Evolutionary conservation across 305 asterid genomes (phyloP).

Genomic region (Solanum chacoense): DNA sequence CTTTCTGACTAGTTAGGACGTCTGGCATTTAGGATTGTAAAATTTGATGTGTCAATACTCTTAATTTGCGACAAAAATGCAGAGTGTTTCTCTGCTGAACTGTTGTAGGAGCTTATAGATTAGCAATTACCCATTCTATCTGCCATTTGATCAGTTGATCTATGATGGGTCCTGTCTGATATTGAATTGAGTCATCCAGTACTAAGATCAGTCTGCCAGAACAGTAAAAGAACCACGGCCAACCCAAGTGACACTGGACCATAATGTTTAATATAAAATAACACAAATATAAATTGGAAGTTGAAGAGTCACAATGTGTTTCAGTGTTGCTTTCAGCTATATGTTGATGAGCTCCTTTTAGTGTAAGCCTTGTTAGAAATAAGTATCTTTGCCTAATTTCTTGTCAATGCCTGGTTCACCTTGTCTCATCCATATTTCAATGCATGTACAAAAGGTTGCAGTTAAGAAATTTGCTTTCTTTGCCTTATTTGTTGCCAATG

Average conservation of each 20-base stretch:
- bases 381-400: not conserved
- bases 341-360: not conserved
- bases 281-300: not conserved
- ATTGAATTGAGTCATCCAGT: not conserved
- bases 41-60: not conserved
- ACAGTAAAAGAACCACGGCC: not conserved
- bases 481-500: not conserved
- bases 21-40: slow-evolving; percentile 3
- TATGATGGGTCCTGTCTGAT: not conserved
- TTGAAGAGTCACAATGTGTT: not conserved
- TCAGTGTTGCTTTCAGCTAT: not conserved
- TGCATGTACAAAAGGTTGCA: not conserved
- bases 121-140: not conserved
- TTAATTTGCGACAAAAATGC: not conserved
- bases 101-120: not conserved
- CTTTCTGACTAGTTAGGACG: not conserved
- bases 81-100: not conserved
- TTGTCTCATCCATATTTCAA: not conserved
- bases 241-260: not conserved
- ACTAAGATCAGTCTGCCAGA: not conserved
- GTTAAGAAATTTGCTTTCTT: not conserved
- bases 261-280: too few species aligned
- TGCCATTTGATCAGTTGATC: not conserved
- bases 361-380: not conserved
- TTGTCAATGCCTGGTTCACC: not conserved